These are phyloP conservation scores for Clarireedia sp. DNA, from an alignment of 2,329 filamentous ascomycete species.

Conservation along the genomic window DNA sequence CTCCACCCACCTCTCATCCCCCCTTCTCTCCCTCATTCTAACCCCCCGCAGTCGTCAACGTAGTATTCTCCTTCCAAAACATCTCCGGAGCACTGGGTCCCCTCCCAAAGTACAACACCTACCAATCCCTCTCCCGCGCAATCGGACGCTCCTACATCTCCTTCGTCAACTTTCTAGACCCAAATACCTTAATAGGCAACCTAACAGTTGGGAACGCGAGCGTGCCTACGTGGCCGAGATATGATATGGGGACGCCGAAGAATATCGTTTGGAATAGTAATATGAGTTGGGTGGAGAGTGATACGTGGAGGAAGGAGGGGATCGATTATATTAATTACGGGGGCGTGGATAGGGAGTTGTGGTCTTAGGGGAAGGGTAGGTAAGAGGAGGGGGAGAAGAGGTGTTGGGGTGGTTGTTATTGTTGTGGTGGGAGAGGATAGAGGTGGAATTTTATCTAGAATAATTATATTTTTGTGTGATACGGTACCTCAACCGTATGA, in stretches of 20 bases:
- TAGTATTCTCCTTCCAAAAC: slow-evolving; percentile 44
- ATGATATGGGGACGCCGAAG: slow-evolving; percentile 31
- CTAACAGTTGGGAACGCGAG: slow-evolving; percentile 17
- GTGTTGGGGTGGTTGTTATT: not conserved
- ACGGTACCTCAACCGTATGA: too few relatives aligned
- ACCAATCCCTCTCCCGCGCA: slow-evolving; percentile 23
- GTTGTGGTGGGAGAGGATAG: not conserved
- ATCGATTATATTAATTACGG: slow-evolving; percentile 36
- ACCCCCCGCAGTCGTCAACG: slow-evolving; percentile 33
- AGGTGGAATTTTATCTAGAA: too few relatives aligned
- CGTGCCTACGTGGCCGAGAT: slow-evolving; percentile 36
- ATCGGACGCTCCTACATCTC: slow-evolving; percentile 22
- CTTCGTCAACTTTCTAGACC: slow-evolving; percentile 37
- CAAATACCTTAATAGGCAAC: slow-evolving; percentile 28
- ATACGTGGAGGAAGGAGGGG: slow-evolving; percentile 40
- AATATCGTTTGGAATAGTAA: slow-evolving; percentile 40
- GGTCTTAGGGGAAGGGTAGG: slow-evolving; percentile 13
- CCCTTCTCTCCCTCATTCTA: not conserved
- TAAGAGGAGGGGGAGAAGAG: not conserved
- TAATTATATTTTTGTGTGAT: too few relatives aligned
- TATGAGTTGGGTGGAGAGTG: slow-evolving; percentile 36
- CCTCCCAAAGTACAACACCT: slow-evolving; percentile 35
- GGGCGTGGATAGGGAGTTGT: slow-evolving; percentile 33
- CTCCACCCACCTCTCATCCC: not conserved
- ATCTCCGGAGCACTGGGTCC: slow-evolving; percentile 40